Conservation (phyloP, 2,329 filamentous ascomycete genomes). For the Xylariaceae sp. region DNA sequence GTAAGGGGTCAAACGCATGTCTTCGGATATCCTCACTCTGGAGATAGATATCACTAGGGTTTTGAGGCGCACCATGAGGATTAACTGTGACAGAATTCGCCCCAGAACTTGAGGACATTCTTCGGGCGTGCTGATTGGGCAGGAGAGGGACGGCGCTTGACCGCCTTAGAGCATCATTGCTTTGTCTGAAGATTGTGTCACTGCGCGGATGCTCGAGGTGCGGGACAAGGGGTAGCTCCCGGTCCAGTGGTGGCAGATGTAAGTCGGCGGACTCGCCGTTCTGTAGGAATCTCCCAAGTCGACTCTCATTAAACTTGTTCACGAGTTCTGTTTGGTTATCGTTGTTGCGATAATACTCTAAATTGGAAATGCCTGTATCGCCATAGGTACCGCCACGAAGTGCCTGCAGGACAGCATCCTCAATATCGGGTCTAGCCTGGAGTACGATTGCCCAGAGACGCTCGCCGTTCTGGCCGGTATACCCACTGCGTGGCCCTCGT, state of each 20-base stretch:
- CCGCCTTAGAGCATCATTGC: slow-evolving; percentile 23
- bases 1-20: slow-evolving; percentile 31
- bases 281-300: slow-evolving; percentile 42
- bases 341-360: slow-evolving; percentile 44
- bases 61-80: slow-evolving; percentile 44
- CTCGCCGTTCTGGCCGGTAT: slow-evolving; percentile 45
- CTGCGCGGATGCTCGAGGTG: slow-evolving; percentile 21
- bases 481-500: slow-evolving; percentile 44
- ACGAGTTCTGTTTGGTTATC: slow-evolving; percentile 45
- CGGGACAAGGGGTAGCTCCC: slow-evolving; percentile 30
- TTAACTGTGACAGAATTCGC: slow-evolving; percentile 33
- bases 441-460: slow-evolving; percentile 44
- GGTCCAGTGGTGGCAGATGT: slow-evolving; percentile 36
- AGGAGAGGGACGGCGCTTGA: slow-evolving; percentile 22
- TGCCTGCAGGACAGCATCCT: slow-evolving; percentile 42
- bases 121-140: slow-evolving; percentile 28
- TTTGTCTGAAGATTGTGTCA: slow-evolving; percentile 26
- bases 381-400: slow-evolving; percentile 41
- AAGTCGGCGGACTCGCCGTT: slow-evolving; percentile 41
- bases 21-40: slow-evolving; percentile 43
- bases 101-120: slow-evolving; percentile 29
- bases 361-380: slow-evolving; percentile 40
- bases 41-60: slow-evolving; percentile 44
- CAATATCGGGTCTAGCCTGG: slow-evolving; percentile 42
- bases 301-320: slow-evolving; percentile 42